Conservation (phyloP, 2,329 filamentous ascomycete genomes). For the Monilinia polystroma region DNA sequence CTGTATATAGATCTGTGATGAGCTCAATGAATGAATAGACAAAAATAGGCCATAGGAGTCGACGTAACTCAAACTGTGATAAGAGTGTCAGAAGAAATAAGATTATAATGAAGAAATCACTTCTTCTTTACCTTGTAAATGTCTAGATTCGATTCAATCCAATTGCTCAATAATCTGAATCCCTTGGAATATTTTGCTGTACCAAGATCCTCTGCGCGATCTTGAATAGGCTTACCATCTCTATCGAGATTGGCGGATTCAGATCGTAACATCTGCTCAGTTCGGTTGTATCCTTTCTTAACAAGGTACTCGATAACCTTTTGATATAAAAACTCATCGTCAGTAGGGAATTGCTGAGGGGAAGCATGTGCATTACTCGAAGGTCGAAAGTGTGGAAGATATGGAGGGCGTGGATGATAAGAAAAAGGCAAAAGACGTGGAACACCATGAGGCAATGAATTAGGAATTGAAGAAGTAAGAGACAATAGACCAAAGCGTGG, state of each 20-base stretch:
- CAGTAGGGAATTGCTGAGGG: neutral
- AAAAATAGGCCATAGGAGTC: conserved; percentile 89
- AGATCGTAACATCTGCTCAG: conserved; percentile 87
- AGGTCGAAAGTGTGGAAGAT: neutral
- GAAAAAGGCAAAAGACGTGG: neutral
- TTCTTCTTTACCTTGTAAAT: conserved; percentile 72
- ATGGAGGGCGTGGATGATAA: neutral
- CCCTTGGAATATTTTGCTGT: conserved; percentile 76
- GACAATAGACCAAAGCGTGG: neutral
- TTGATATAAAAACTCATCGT: neutral
- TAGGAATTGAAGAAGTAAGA: neutral
- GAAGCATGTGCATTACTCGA: neutral
- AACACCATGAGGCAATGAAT: neutral
- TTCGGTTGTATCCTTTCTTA: conserved; percentile 91
- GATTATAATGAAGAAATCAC: neutral
- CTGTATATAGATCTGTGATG: conserved; percentile 66
- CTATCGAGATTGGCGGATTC: conserved; percentile 83
- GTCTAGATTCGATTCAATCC: conserved; percentile 89
- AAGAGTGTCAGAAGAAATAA: neutral
- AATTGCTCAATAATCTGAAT: conserved; percentile 71
- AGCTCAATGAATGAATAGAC: conserved; percentile 89
- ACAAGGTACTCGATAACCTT: conserved; percentile 91
- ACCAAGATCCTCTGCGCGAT: conserved; percentile 64
- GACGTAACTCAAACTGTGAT: conserved; percentile 74
- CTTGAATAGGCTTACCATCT: conserved; percentile 72